Percentiles rank a stretch among this genome's conserved stretches.
Evolutionary conservation across 2,329 filamentous ascomycete species (phyloP).

Genomic region (Phialophora expanda): DNA sequence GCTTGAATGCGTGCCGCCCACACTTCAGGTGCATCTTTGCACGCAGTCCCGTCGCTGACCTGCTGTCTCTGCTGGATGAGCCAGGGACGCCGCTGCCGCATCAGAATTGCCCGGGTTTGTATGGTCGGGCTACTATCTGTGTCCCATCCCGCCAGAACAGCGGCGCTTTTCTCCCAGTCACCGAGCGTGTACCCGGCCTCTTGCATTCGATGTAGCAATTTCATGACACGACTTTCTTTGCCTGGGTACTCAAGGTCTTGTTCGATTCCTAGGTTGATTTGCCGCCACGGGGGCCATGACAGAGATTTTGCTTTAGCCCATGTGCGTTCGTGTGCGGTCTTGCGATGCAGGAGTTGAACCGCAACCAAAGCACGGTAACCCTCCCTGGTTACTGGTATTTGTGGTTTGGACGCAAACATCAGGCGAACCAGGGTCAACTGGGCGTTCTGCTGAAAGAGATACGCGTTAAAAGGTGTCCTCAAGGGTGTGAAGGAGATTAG

Average conservation of each 20-base stretch:
- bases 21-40: conserved; percentile 43
- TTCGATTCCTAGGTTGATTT: conserved; percentile 65
- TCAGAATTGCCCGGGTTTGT: conserved; percentile 59
- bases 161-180: conserved; percentile 60
- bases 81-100: conserved; percentile 27
- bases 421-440: conserved; percentile 62
- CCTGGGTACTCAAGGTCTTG: conserved; percentile 61
- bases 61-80: conserved; percentile 35
- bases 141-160: conserved; percentile 66
- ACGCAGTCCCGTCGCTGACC: conserved; percentile 14
- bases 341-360: conserved; percentile 63
- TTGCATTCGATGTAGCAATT: conserved; percentile 61
- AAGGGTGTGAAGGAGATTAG: conserved; percentile 56
- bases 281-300: conserved; percentile 71
- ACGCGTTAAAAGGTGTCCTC: conserved; percentile 56
- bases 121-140: conserved; percentile 67
- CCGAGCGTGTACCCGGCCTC: conserved; percentile 62
- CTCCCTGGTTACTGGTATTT: conserved; percentile 60
- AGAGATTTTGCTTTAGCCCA: conserved; percentile 65
- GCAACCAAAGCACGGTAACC: conserved; percentile 63
- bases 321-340: conserved; percentile 60
- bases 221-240: conserved; percentile 62
- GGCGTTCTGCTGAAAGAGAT: conserved; percentile 59
- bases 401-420: conserved; percentile 61
- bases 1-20: conserved; percentile 65